Conservation (phyloP, 176 grass and related monocot genomes). For the Oryza rufipogon region DNA sequence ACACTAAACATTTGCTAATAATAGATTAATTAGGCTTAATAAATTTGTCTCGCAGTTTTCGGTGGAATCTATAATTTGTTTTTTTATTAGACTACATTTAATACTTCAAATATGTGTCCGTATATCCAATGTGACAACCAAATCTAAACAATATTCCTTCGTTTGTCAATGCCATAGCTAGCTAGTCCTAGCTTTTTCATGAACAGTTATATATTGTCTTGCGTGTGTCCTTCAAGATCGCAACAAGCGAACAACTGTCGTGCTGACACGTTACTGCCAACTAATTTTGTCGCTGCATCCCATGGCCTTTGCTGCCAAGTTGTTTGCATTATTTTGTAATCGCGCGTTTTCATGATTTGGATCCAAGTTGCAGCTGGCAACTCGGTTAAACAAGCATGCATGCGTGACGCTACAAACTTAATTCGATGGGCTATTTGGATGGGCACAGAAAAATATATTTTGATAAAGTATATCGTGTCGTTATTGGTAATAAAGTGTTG, state of each 20-base stretch:
- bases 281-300: neutral
- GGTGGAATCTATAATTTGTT: too few species aligned
- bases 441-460: too few species aligned
- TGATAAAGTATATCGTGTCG: too few species aligned
- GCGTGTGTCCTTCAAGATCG: neutral
- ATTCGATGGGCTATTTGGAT: neutral
- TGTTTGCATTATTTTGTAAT: constrained; percentile 1
- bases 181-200: neutral
- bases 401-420: neutral
- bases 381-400: neutral
- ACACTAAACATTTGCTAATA: too few species aligned
- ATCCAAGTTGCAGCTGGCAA: neutral
- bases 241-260: neutral
- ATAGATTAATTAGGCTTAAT: too few species aligned
- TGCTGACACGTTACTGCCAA: neutral
- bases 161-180: too few species aligned
- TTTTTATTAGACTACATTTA: too few species aligned
- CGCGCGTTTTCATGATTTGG: neutral
- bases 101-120: too few species aligned
- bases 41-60: too few species aligned
- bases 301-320: neutral
- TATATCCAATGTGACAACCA: too few species aligned
- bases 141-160: too few species aligned
- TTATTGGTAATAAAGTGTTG: neutral
- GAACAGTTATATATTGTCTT: neutral